These are phyloP conservation scores for Somion occarium DNA, from an alignment of 1,284 basidiomycete species.

Conservation along the genomic window DNA sequence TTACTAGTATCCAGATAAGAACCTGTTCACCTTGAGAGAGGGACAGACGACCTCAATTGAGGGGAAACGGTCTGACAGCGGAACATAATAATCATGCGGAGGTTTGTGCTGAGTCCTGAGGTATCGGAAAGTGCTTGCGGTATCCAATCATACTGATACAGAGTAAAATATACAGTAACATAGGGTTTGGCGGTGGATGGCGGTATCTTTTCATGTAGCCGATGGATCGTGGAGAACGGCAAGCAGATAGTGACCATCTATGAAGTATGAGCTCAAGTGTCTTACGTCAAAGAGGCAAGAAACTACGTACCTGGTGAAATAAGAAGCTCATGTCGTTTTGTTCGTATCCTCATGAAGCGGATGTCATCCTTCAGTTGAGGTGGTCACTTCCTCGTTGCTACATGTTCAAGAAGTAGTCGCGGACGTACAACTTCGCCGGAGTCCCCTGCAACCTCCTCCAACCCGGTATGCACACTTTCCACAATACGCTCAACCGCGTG, in stretches of 20 bases:
- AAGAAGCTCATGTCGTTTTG: slow-evolving; percentile 88
- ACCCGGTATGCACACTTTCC: slow-evolving; percentile 65
- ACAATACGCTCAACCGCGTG: slow-evolving; percentile 75
- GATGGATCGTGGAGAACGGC: slow-evolving; percentile 79
- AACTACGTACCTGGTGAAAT: slow-evolving; percentile 81
- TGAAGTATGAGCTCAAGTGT: neutral
- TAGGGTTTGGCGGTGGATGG: neutral
- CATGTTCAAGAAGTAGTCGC: neutral
- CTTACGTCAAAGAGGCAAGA: neutral
- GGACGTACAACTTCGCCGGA: slow-evolving; percentile 44
- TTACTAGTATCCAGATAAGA: no score
- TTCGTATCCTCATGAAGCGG: slow-evolving; percentile 86
- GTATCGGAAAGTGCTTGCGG: no score
- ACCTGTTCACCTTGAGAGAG: no score
- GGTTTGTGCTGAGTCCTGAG: no score
- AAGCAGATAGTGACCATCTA: slow-evolving; percentile 80
- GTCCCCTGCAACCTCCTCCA: slow-evolving; percentile 65
- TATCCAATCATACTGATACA: no score
- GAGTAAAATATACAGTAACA: no score
- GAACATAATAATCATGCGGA: no score
- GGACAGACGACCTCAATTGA: no score
- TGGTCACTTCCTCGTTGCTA: neutral
- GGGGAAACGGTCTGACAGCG: no score
- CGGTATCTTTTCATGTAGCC: neutral
- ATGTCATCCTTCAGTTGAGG: slow-evolving; percentile 66